Evolutionary conservation across 345 rosid genomes (phyloP), one percentile per base, ranked within the genome.

Genomic region (Eucalyptus regnans): DNA sequence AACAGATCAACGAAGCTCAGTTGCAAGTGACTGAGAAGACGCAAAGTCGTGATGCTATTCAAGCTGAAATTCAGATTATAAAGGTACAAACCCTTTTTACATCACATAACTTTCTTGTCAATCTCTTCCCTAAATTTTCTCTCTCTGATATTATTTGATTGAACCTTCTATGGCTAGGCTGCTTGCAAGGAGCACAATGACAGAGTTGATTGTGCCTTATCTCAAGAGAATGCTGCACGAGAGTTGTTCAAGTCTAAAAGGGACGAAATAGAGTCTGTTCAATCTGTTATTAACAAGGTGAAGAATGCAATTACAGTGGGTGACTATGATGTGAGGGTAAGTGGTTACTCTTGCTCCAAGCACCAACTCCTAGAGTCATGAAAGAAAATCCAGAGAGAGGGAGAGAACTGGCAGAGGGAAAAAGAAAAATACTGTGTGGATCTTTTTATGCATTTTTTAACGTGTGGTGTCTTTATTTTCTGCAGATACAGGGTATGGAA

Each of bases 231-330:
- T 90, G 89, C 95, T 87, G 94, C 96, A 79, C 93, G 96, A 41
- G 94, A 92, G 68, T 88, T 91, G 90, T 90, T 90, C 86, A 95
- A 91, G 88, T 93, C 93, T 37, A 97, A 96, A 90, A 93, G 96
- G 87, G 92, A 93, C 90, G 98, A 96, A 90, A 93, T 96, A 50
- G 99, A 96, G 23, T 91, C 94, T 88, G 92, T 95, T 86, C 96
- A 92, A 90, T 93, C 92, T 85, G 86, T 91, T 76, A 91, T 95
- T 76, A 93, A 89, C 89, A 94, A 89, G 89, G 91, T 91, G 89
- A 95, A 93, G 93, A 91, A 81, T 91, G 95, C 93, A 87, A 90
- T 91, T 31, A 91, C 93, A 71, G 88, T 95, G 51, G 96, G 93
- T 85, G 96, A 96, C 87, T 95, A 96, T 90, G 96, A 90, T 92